Evolutionary conservation across 768 basidiomycete genomes (phyloP), one percentile per base, ranked within the genome.

Genomic region (Neoboletus brunneissimus): DNA sequence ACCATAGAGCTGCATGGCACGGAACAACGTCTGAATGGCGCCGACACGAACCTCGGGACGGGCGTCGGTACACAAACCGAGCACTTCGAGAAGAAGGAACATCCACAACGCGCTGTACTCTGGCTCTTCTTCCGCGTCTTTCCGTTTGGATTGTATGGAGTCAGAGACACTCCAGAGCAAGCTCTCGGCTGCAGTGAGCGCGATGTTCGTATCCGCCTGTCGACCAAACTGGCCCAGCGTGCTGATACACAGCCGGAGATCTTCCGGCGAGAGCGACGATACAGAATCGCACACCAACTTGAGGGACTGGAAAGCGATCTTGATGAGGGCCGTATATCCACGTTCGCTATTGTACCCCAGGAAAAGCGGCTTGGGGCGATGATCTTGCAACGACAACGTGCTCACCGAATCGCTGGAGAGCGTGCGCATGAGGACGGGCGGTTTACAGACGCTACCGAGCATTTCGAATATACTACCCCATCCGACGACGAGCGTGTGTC

Each of bases 161-260:
- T 99, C 96, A 0, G 95, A 97, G 0, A 99, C 91, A 57, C 91
- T 89, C 96, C 96, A 98, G 5, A 99, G 77, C 3, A 98, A 74
- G 51, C 92, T 94, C 55, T 93, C 93, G 0, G 95, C 93, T 0
- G 93, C 92, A 1, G 96, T 96, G 53, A 99, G 75, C 1, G 94
- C 91, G 54, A 99, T 96, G 64, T 99, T 99, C 38, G 96, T 95
- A 61, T 98, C 97, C 1, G 85, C 81, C 65, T 98, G 96, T 18
- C 87, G 82, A 9, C 95, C 94, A 71, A 96, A 99, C 53, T 89
- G 87, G 6, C 92, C 92, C 0, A 99, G 78, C 5, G 96, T 95
- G 58, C 79, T 83, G 72, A 98, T 96, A 64, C 94, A 98, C 10
- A 91, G 78, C 9, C 87, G 87, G 23, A 98, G 83, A 64, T 96